phyloP scores from a whole-genome alignment of 1,284 basidiomycete genomes.

The Moniliella sp. region DNA sequence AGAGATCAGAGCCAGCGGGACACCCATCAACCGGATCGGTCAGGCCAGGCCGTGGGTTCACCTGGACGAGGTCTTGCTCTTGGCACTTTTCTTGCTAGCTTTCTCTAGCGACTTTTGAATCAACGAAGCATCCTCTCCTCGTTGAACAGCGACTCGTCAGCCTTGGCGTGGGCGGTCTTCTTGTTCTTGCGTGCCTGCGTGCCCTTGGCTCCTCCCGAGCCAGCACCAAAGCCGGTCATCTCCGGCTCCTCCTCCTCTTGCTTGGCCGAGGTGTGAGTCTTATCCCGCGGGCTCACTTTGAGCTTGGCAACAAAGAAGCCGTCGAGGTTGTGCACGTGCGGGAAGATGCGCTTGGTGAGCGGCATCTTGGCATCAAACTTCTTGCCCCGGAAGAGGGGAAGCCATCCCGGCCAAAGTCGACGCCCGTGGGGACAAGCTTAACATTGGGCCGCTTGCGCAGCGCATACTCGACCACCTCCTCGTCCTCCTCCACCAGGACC shows the following conservation, averaged over 20 bases:
- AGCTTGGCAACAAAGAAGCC: constrained; percentile 98
- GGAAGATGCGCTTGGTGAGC: constrained; percentile 22
- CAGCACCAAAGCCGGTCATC: too few relatives aligned
- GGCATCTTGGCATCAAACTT: constrained; percentile 55
- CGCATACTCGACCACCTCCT: constrained; percentile 94
- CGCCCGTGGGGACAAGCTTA: constrained; percentile 72
- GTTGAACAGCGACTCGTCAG: constrained; percentile 30
- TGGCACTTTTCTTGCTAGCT: too few relatives aligned
- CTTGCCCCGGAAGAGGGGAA: constrained; percentile 76
- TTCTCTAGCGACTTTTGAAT: constrained; percentile 17
- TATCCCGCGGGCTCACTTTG: constrained; percentile 43
- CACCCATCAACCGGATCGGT: too few relatives aligned
- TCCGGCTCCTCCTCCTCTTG: too few relatives aligned
- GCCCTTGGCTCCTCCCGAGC: too few relatives aligned
- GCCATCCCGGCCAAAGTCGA: constrained; percentile 79
- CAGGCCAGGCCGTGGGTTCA: too few relatives aligned
- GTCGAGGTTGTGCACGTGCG: constrained; percentile 49
- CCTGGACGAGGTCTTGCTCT: too few relatives aligned
- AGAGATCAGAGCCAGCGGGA: too few relatives aligned
- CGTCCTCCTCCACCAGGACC: constrained; percentile 92
- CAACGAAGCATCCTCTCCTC: constrained; percentile 34
- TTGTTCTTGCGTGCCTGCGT: too few relatives aligned
- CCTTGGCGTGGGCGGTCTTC: too few relatives aligned
- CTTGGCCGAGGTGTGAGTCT: background rate
- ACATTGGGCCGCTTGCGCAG: constrained; percentile 84